Base-by-base conservation (phyloP, 805 yeast species). In the Komagataella pseudopastoris region DNA sequence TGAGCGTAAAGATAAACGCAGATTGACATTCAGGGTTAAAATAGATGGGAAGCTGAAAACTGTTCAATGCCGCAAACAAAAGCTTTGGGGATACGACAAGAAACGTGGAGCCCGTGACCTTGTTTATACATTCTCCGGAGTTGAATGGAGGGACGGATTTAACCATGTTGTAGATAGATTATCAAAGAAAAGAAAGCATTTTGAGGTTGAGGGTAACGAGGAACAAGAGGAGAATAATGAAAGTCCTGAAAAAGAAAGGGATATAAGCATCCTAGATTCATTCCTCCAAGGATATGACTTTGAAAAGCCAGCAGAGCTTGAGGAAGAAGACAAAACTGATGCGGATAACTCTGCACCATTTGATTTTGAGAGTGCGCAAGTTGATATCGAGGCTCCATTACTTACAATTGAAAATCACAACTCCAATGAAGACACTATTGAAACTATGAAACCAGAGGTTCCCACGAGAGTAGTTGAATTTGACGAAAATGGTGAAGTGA, bases 81-180 rank as follows among this genome's bases (percentile, higher is more conserved):
- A 89, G 62, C 73, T 93, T 45, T 91, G 99, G 99, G 98, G 98
- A 3, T 75, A 79, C 54, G 89, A 85, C 56, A 86, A 85, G 67
- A 75, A 78, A 55, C 83, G 77, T 58, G 70, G 74, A 2, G 63
- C 74, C 2, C 72, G 75, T 39, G 93, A 84, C 57, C 70, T 89
- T 56, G 85, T 83, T 0, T 76, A 72, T 65, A 70, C 71, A 51
- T 90, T 77, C 62, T 69, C 65, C 7, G 76, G 82, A 54, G 86
- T 85, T 0, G 76, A 74, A 48, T 88, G 96, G 96, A 76, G 75
- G 57, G 87, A 85, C 63, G 89, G 89, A 5, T 80, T 78, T 54
- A 86, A 83, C 49, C 95, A 87, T 61, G 75, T 88, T 10, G 75
- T 90, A 17, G 97, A 90, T 60, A 72, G 80, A 48, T 49, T 63